Evolutionary conservation across 768 basidiomycete genomes (phyloP), one percentile per base, ranked within the genome.

Genomic region (Chalciporus chontae): DNA sequence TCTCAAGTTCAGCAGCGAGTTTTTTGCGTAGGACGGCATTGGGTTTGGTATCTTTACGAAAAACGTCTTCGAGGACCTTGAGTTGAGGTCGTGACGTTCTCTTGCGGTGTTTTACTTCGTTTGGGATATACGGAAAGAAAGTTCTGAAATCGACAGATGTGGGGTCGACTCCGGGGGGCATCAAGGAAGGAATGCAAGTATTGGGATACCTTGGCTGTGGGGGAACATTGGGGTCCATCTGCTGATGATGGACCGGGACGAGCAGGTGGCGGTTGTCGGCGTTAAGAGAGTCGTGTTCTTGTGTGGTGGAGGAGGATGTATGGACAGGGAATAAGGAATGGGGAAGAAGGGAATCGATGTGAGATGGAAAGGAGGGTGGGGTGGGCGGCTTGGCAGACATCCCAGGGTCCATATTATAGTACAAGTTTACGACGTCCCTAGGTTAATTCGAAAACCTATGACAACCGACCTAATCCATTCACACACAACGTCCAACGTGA

Each of bases 21-120:
- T 81, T 76, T 67, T 89, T 90, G 59, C 95, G 79, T 32, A 87
- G 72, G 7, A 78, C 71, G 34, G 84, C 85, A 67, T 93, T 94
- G 14, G 95, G 94, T 68, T 98, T 98, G 48, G 90, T 90, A 70
- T 94, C 92, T 58, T 79, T 76, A 60, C 81, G 82, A 70, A 95
- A 98, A 58, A 93, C 77, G 51, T 79, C 75, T 68, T 98, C 95
- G 57, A 98, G 83, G 57, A 91, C 81, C 69, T 85, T 85, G 63
- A 96, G 85, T 73, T 98, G 95, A 17, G 81, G 75, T 29, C 84
- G 81, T 26, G 92, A 90, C 0, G 95, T 98, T 45, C 95, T 77
- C 60, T 93, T 89, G 52, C 94, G 76, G 61, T 95, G 94, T 73
- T 95, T 95, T 72, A 96, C 90, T 73, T 94, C 87, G 71, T 90